phyloP scores from a whole-genome alignment of 257 asterid genomes.

The Haberlea rhodopensis region DNA sequence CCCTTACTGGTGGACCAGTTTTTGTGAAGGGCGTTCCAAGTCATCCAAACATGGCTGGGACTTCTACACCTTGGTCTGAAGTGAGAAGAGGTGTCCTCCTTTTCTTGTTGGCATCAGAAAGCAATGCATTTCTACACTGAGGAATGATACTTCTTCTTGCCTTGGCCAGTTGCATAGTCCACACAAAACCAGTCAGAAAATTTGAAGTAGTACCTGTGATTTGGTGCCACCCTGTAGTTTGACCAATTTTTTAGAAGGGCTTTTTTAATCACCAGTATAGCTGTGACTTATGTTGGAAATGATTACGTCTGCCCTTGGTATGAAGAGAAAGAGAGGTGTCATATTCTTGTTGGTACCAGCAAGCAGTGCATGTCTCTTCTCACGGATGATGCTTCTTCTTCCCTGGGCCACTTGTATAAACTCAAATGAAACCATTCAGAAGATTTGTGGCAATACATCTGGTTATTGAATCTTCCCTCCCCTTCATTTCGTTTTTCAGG shows the following conservation, averaged over 20 bases:
- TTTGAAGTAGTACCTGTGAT: conserved; percentile 43
- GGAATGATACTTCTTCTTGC: conserved; percentile 83
- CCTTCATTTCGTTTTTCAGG: conserved; percentile 61
- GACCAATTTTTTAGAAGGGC: not conserved
- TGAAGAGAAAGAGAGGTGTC: conserved; percentile 73
- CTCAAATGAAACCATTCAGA: conserved; percentile 39
- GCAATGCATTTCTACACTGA: conserved; percentile 58
- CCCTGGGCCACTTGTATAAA: conserved; percentile 53
- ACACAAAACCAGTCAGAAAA: conserved; percentile 36
- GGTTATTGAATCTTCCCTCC: conserved; percentile 28
- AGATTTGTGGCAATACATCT: conserved; percentile 36
- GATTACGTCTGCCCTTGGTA: conserved; percentile 53
- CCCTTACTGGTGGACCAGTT: conserved; percentile 77
- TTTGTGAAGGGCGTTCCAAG: conserved; percentile 78
- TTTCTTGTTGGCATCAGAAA: conserved; percentile 71
- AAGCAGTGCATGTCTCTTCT: conserved; percentile 57
- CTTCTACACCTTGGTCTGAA: conserved; percentile 72
- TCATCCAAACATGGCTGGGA: conserved; percentile 73
- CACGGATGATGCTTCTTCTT: conserved; percentile 83
- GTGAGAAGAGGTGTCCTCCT: conserved; percentile 89
- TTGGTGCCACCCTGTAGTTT: conserved; percentile 1
- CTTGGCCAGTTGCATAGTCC: conserved; percentile 51
- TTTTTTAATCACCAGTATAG: conserved; percentile 62
- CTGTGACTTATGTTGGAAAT: conserved; percentile 47
- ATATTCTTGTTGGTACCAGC: conserved; percentile 73